Evolutionary conservation across 1,139 yeast species (phyloP), one percentile per base, ranked within the genome.

Genomic region (Saccharomycopsis crataegensis): DNA sequence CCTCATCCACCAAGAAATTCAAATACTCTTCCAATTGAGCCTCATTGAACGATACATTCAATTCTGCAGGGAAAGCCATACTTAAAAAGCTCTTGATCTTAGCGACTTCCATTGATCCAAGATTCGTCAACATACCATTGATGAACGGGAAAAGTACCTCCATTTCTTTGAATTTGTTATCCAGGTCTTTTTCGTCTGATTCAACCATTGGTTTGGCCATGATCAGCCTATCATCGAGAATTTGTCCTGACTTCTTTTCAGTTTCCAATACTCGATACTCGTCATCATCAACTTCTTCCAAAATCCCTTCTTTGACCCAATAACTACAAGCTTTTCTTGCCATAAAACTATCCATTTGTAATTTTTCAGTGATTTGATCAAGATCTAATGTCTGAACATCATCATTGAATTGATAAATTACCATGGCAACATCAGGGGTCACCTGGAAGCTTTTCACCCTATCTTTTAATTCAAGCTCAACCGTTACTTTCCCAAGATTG

Each of bases 361-460:
- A 62, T 0, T 56, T 51, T 2, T 60, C 56, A 6, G 66, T 59
- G 1, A 78, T 63, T 3, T 64, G 60, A n/a, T 60, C 66, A 4
- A 66, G 60, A 8, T 33, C 43, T 32, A 62, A 66, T 17, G 61
- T 60, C 16, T 49, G 49, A 32, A 62, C 66, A 32, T 62, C 60
- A 22, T 70, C 77, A 54, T 79, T 71, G 62, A 87, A 86, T 43
- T 77, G 66, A 17, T 73, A 67, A 17, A 87, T 77, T 2, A 85
- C 78, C 0, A 85, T 72, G 1, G 95, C 95, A 59, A 83, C 82
- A 37, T 80, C 85, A 0, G 96, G 84, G 0, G 84, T 67, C 0
- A 86, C 96, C 5, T 71, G 70, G 58, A 77, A 75, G 1, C 64
- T 63, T 17, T 70, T 55, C 0, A 61, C 64, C 8, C 74, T 67